Base-by-base conservation (phyloP, 257 asterid species). In the Plectranthus barbatus region DNA sequence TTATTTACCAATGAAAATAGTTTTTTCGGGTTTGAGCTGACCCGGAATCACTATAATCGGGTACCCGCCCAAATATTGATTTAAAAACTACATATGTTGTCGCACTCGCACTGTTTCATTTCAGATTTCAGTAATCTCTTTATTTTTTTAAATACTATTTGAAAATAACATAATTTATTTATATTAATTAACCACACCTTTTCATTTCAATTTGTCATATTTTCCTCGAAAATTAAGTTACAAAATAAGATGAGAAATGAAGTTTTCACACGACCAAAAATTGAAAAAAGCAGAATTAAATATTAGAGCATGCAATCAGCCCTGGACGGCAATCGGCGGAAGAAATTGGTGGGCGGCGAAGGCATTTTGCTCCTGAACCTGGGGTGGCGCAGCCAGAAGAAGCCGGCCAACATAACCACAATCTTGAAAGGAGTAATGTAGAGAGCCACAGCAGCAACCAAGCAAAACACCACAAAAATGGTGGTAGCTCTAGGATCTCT, bases 401-500 rank as follows among this genome's bases (percentile, higher is more conserved):
- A 68, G 0, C 82, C 78, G 0, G 52, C 64, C 11, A 72, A 29
- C 40, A 73, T 56, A 4, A 37, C 18, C 50, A 77, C 76, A 10
- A 73, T 50, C 50, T 73, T 50, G 58, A 74, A 68, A 40, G 82
- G 79, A 2, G 76, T 69, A 4, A 77, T 54, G 14, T 77, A 73
- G 0, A 77, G 76, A 17, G 60, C 72, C 20, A 69, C 62, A 1
- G 79, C 77, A 0, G 74, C 79, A 51, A 33, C 44, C 11, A 79
- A 46, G 31, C 81, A 76, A 50, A 72, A 42, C 14, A 62, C 52
- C 23, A 76, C 55, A 46, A 76, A 76, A 0, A 79, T 45, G n/a
- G 41, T 62, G 0, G 81, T 75, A 5, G 84, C 84, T 11, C 81
- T 75, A 7, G 81, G 84, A 62, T 79, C 84, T 12, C 84, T 40